These are phyloP conservation scores for Excoecaria cochinchinensis DNA, from an alignment of 345 rosid genomes.

Conservation along the genomic window DNA sequence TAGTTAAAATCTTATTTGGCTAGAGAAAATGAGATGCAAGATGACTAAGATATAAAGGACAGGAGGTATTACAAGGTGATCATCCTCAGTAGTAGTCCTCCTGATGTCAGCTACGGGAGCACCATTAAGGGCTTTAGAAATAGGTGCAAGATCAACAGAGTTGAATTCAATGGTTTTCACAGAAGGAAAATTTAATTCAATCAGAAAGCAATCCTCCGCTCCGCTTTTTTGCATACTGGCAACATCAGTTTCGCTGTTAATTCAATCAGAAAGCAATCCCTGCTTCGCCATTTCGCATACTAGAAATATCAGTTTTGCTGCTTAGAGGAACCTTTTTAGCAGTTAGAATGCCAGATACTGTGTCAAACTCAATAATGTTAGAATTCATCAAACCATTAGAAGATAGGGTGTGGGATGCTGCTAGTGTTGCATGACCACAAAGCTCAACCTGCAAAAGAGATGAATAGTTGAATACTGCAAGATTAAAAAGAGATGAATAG, in stretches of 20 bases:
- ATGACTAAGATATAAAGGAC: neutral
- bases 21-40: neutral
- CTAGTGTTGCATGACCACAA: constrained; percentile 87
- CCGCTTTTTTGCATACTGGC: constrained; percentile 29
- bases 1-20: neutral
- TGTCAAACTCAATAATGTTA: constrained; percentile 55
- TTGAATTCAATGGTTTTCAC: no score
- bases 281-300: constrained; percentile 31
- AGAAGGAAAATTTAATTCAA: constrained; percentile 36
- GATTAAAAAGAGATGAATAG: neutral
- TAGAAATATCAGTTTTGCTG: constrained; percentile 11
- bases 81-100: constrained; percentile 36
- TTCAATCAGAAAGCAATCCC: constrained; percentile 41
- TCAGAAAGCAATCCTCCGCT: constrained; percentile 25
- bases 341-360: constrained; percentile 59
- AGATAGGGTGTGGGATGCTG: constrained; percentile 67
- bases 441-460: constrained; percentile 51
- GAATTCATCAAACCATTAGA: constrained; percentile 49
- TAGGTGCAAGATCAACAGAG: no score
- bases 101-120: constrained; percentile 48
- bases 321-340: constrained; percentile 51
- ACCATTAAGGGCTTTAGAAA: constrained; percentile 16
- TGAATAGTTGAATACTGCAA: neutral
- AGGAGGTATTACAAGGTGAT: constrained; percentile 44
- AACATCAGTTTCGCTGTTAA: constrained; percentile 22